phyloP scores from a whole-genome alignment of 805 yeast genomes.

The Candida gorgasii region DNA sequence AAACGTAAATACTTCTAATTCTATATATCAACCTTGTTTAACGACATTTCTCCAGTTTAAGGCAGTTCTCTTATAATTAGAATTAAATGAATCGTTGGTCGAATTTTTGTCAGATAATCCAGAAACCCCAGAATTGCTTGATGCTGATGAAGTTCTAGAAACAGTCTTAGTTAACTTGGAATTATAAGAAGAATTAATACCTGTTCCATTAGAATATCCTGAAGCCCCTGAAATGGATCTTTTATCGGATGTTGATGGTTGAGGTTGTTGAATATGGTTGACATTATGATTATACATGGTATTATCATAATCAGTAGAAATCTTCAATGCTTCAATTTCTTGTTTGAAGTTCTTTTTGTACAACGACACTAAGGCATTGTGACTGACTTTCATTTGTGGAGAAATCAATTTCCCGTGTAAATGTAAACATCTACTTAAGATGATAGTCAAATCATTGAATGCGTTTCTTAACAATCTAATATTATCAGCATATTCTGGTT shows the following conservation, averaged over 20 bases:
- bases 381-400: constrained; percentile 56
- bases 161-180: constrained; percentile 25
- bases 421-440: constrained; percentile 63
- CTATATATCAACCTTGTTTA: background rate
- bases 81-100: constrained; percentile 6
- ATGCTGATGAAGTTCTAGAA: constrained; percentile 19
- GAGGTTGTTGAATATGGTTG: constrained; percentile 18
- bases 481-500: constrained; percentile 30
- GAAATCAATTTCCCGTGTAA: constrained; percentile 70
- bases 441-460: constrained; percentile 67
- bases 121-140: constrained; percentile 29
- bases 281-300: constrained; percentile 25
- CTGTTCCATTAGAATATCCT: constrained; percentile 19
- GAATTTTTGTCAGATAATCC: constrained; percentile 23
- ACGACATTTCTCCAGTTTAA: constrained; percentile 38
- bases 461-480: constrained; percentile 46
- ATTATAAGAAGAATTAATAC: constrained; percentile 17
- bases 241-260: constrained; percentile 17
- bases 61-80: constrained; percentile 31
- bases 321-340: constrained; percentile 54
- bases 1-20: background rate
- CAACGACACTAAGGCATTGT: constrained; percentile 62
- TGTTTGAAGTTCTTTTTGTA: constrained; percentile 65
- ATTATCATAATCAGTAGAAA: constrained; percentile 34
- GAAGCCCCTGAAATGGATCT: constrained; percentile 19